A percentile compares a stretch with the other conserved stretches of the same genome.
Evolutionary conservation across 768 basidiomycete species (phyloP).

Genomic region (Suillus paluster): DNA sequence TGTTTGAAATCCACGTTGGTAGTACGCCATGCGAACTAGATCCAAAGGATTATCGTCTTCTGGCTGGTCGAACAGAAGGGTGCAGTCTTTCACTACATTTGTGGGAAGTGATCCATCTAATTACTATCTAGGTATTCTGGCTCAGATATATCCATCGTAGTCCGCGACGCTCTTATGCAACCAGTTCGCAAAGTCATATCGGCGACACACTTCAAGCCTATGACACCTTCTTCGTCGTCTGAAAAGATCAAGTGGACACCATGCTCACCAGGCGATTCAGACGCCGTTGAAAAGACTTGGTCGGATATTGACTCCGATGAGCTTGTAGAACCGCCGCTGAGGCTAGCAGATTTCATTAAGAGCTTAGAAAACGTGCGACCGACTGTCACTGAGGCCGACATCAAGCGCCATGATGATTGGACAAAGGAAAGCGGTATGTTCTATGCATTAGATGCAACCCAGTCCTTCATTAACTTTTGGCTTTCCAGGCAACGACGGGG

Average conservation of each 20-base stretch:
- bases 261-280: constrained; percentile 91
- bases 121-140: constrained; percentile 73
- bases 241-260: constrained; percentile 79
- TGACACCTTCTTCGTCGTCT: constrained; percentile 30
- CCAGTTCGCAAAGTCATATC: constrained; percentile 95
- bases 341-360: constrained; percentile 78
- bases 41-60: constrained; percentile 73
- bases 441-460: neutral
- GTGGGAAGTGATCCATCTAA: neutral
- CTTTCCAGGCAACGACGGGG: constrained; percentile 34
- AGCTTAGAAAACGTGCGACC: constrained; percentile 79
- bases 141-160: constrained; percentile 92
- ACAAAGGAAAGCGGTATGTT: constrained; percentile 79
- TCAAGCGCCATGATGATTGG: constrained; percentile 83
- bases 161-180: constrained; percentile 98
- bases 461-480: neutral
- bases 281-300: constrained; percentile 89
- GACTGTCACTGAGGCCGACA: constrained; percentile 89
- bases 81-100: constrained; percentile 28
- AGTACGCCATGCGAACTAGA: constrained; percentile 86
- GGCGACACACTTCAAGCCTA: constrained; percentile 91
- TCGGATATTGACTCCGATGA: constrained; percentile 86
- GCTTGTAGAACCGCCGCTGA: constrained; percentile 86
- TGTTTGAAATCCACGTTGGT: constrained; percentile 98
- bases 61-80: constrained; percentile 91